phyloP scores from a whole-genome alignment of 2,329 filamentous ascomycete genomes.

The Aspergillus floridensis region DNA sequence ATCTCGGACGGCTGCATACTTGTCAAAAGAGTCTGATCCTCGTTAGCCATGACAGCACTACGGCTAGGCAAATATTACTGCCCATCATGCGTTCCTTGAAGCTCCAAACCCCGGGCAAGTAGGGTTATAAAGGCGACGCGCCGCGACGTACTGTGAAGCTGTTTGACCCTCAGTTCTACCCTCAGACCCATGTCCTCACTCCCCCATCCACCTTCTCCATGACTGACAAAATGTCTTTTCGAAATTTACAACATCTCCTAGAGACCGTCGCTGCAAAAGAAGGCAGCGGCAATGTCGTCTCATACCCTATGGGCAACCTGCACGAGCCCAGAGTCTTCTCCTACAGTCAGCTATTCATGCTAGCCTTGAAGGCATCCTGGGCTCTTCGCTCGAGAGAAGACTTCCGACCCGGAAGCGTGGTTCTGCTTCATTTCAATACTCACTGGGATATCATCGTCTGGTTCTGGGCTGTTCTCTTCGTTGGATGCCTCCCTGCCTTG shows the following conservation, averaged over 20 bases:
- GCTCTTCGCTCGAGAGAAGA: conserved; percentile 5
- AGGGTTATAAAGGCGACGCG: background rate
- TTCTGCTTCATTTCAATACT: conserved; percentile 34
- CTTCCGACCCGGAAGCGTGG: background rate
- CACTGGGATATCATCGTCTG: conserved; percentile 40
- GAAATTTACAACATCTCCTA: conserved; percentile 13
- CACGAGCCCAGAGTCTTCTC: conserved; percentile 1
- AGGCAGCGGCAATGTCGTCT: conserved; percentile 9
- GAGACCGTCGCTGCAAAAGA: conserved; percentile 3
- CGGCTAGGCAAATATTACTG: background rate
- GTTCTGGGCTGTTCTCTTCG: conserved; percentile 42
- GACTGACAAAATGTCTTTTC: conserved; percentile 7
- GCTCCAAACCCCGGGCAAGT: background rate
- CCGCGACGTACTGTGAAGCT: background rate
- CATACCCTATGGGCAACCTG: conserved; percentile 7
- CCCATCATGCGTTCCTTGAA: background rate
- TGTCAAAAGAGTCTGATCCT: background rate
- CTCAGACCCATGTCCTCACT: background rate
- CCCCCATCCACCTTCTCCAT: background rate
- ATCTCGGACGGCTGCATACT: background rate
- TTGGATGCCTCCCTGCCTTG: conserved; percentile 39
- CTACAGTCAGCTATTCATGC: conserved; percentile 8
- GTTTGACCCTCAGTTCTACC: background rate
- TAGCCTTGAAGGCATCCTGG: conserved; percentile 11
- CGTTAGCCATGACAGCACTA: background rate